Evolutionary conservation across 2,329 filamentous ascomycete genomes (phyloP).

Genomic region (Hypoxylon sp.): DNA sequence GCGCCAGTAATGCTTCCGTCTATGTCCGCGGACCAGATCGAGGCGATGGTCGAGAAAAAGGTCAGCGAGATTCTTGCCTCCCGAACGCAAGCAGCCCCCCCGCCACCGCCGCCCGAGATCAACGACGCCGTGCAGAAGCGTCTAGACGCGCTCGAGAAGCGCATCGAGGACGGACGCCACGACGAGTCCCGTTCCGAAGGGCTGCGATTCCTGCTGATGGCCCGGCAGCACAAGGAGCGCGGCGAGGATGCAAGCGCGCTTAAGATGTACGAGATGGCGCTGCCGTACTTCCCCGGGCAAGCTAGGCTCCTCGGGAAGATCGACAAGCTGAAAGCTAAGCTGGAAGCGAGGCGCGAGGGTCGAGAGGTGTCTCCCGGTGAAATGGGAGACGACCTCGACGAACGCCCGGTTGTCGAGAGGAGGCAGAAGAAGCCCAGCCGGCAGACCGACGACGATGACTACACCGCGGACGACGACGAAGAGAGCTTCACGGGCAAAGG

Average conservation of each 20-base stretch:
- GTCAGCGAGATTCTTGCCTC: slow-evolving; percentile 89
- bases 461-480: slow-evolving; percentile 53
- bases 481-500: slow-evolving; percentile 49
- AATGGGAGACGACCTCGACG: slow-evolving; percentile 20
- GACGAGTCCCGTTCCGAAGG: slow-evolving; percentile 85
- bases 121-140: slow-evolving; percentile 83
- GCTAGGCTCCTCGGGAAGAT: slow-evolving; percentile 80
- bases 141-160: slow-evolving; percentile 84
- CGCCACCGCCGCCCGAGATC: slow-evolving; percentile 62
- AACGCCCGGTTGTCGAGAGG: slow-evolving; percentile 36
- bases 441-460: slow-evolving; percentile 56
- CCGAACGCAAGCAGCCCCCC: slow-evolving; percentile 68
- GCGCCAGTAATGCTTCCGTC: slow-evolving; percentile 40
- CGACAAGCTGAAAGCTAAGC: slow-evolving; percentile 67
- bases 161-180: slow-evolving; percentile 76
- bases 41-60: slow-evolving; percentile 92
- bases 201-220: slow-evolving; percentile 87
- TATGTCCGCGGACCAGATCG: slow-evolving; percentile 80
- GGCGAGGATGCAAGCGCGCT: slow-evolving; percentile 83
- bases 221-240: slow-evolving; percentile 86
- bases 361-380: slow-evolving; percentile 19
- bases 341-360: slow-evolving; percentile 53
- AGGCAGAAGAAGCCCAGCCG: slow-evolving; percentile 49
- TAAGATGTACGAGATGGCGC: slow-evolving; percentile 85
- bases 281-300: slow-evolving; percentile 88